Percentiles rank a stretch among this genome's conserved stretches.
phyloP scores from a whole-genome alignment of 257 asterid genomes.

The Nicotiana noctiflora region DNA sequence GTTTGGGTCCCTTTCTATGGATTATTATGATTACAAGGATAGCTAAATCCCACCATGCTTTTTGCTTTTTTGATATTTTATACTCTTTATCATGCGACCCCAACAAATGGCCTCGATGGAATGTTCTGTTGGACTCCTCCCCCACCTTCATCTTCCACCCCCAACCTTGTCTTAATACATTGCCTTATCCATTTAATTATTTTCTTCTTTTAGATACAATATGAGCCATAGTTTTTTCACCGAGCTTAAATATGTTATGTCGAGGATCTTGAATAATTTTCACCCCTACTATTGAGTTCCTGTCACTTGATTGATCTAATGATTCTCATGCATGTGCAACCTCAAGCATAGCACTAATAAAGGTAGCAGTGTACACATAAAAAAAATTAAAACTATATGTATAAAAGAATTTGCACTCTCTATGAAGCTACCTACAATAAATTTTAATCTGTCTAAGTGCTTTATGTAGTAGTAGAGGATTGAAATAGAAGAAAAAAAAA shows the following conservation, averaged over 20 bases:
- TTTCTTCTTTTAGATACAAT: background rate
- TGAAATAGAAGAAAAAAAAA: constrained; percentile 5
- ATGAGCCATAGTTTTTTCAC: background rate
- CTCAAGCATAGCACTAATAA: background rate
- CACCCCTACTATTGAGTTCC: too few species aligned
- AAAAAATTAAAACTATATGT: background rate
- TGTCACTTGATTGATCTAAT: background rate
- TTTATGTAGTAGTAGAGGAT: background rate
- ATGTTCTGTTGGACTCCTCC: constrained; percentile 18
- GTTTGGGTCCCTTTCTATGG: constrained; percentile 7
- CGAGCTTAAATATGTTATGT: background rate
- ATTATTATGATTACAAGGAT: constrained; percentile 19
- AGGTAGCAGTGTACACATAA: background rate
- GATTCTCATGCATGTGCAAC: background rate
- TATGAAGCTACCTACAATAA: background rate
- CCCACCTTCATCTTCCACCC: constrained; percentile 6
- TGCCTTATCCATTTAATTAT: constrained; percentile 12
- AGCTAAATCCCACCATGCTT: background rate
- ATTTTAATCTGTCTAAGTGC: background rate
- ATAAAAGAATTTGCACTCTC: background rate
- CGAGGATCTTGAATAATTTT: too few species aligned
- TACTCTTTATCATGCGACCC: constrained; percentile 11
- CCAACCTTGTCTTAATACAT: constrained; percentile 4
- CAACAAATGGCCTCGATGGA: constrained; percentile 23
- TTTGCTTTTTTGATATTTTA: background rate